These are phyloP conservation scores for Trichoderma afroharzianum DNA, from an alignment of 2,329 filamentous ascomycete genomes.

Conservation along the genomic window DNA sequence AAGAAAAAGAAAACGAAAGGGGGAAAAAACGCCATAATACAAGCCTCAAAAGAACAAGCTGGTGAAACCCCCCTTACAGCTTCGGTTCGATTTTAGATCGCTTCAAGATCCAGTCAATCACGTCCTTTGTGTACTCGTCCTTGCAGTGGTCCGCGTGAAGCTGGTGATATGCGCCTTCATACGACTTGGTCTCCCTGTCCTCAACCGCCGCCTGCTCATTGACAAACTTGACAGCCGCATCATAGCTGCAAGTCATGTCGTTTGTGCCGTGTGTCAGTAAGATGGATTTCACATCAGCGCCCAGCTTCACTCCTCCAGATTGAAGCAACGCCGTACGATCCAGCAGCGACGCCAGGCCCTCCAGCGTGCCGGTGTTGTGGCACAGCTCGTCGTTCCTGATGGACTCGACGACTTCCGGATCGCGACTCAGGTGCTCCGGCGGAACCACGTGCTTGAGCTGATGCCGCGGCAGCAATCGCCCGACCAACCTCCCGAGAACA, in stretches of 20 bases:
- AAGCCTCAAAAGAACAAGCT: neutral
- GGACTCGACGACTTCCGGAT: conserved; percentile 58
- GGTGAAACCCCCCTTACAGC: conserved; percentile 30
- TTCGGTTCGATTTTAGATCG: conserved; percentile 34
- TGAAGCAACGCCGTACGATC: conserved; percentile 65
- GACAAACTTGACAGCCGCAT: conserved; percentile 62
- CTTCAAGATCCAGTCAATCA: conserved; percentile 63
- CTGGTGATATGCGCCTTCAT: conserved; percentile 77
- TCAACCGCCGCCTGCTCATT: conserved; percentile 51
- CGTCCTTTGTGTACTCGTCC: conserved; percentile 55
- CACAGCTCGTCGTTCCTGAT: conserved; percentile 65
- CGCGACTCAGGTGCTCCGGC: conserved; percentile 61
- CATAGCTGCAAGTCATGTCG: conserved; percentile 66
- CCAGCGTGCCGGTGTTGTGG: conserved; percentile 83
- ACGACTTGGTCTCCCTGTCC: conserved; percentile 69
- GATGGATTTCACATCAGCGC: conserved; percentile 57
- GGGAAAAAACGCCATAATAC: neutral
- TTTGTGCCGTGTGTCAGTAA: conserved; percentile 74
- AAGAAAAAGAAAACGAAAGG: too few species aligned
- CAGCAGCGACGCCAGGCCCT: conserved; percentile 72
- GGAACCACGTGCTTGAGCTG: conserved; percentile 67
- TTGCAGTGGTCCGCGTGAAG: conserved; percentile 58
- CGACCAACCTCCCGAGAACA: conserved; percentile 62
- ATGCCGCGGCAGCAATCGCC: conserved; percentile 61
- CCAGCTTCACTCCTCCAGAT: conserved; percentile 49